Conservation (phyloP, 2,329 filamentous ascomycete species). For the Fusarium falciforme region DNA sequence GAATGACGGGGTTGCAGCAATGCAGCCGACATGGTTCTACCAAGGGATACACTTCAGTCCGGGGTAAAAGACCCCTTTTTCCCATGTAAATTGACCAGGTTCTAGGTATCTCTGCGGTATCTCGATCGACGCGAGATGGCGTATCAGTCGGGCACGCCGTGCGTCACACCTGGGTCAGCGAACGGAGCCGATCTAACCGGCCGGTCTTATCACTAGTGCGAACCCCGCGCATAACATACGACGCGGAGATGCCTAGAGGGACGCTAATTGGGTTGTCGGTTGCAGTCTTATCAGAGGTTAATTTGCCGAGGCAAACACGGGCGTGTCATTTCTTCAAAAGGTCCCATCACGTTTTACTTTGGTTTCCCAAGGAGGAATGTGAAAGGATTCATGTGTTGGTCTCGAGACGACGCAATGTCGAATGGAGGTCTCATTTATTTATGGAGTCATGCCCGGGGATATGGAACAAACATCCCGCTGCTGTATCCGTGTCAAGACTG, state of each 20-base stretch:
- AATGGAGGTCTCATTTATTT: background rate
- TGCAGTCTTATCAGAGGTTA: background rate
- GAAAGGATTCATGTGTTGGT: background rate
- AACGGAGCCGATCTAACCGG: slow-evolving; percentile 8
- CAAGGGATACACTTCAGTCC: background rate
- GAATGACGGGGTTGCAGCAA: background rate
- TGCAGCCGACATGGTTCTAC: background rate
- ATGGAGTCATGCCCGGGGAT: background rate
- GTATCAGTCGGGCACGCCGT: background rate
- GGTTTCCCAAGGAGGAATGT: background rate
- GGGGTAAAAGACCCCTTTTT: background rate
- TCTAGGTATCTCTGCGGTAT: background rate
- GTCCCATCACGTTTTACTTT: background rate
- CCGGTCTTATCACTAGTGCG: background rate
- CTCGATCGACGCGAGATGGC: background rate
- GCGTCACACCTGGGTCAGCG: slow-evolving; percentile 3
- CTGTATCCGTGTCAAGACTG: background rate
- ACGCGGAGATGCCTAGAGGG: background rate
- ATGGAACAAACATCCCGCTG: background rate
- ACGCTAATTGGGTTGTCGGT: background rate
- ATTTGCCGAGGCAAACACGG: background rate
- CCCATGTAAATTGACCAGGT: background rate
- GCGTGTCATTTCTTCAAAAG: background rate
- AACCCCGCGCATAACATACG: slow-evolving; percentile 1
- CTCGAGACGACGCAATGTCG: background rate